Evolutionary conservation across 306 rosid genomes (phyloP), one percentile per base, ranked within the genome.

Genomic region (Glycine latifolia): DNA sequence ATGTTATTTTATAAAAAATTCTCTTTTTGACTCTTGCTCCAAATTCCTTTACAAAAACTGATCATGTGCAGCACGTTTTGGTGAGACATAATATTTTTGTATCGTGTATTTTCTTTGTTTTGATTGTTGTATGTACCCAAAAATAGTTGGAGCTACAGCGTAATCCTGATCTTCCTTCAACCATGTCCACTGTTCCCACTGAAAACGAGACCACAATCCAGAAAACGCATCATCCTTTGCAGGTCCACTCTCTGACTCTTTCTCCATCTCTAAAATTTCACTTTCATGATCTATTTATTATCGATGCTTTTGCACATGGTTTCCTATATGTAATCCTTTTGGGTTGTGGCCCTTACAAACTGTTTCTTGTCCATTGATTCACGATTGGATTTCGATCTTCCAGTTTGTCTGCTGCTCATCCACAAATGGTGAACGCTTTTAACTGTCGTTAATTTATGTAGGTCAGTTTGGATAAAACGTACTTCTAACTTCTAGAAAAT

Each of bases 111-210:
- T 4, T 52, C 2, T 52, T 52, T 52, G 56, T 5, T 53, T 13
- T 14, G 59, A 53, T 53, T 14, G 20, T 14, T n/a, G 59, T 12
- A 5, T 53, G 8, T 6, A 53, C 17, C 20, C 17, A 53, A 53
- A 53, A 53, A 53, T 12, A 53, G 8, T n/a, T 4, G 56, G 59
- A n/a, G 20, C 59, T 14, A n/a, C 59, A 53, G 20, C 8, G 1
- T 53, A 53, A 53, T 52, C 7, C 16, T 6, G 15, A 6, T 86
- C 92, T 81, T 67, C 46, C 69, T 10, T 75, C 91, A 77, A 20
- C 92, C 89, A 92, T 92, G 97, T 89, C 97, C 78, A 67, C 97
- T 13, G 89, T 83, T 78, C 81, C 97, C 49, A 82, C 93, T 10
- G n/a, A 58, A 2, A 67, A 73, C 17, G 89, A 73, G 5, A 43